Base-by-base conservation (phyloP, 495 filamentous ascomycete species). In the Penicillium samsonianum region DNA sequence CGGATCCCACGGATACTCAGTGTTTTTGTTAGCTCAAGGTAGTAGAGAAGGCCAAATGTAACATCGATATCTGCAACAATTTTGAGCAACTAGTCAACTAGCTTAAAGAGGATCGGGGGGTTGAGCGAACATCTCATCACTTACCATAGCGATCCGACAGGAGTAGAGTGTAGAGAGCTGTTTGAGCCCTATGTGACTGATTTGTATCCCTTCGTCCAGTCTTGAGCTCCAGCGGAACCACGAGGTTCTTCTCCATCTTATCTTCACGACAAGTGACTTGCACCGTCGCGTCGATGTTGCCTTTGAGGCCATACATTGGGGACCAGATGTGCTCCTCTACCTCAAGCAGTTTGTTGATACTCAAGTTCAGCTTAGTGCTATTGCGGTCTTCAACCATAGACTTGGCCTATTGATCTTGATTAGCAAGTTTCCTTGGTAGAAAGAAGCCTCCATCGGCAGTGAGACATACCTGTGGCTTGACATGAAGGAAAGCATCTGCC, bases 271-370 rank as follows among this genome's bases (percentile, higher is more conserved):
- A 88, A 5, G 82, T 83, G n/a, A 93, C 85, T 73, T 98, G 90
- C 12, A 98, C 88, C 5, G 94, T 98, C n/a, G 94, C 94, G 75
- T 98, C 94, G 54, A 98, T 91, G 68, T 96, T 98, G 30, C 94
- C 94, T 74, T 98, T 98, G 7, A 98, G 79, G 0, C 94, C 94
- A 67, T 93, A 98, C 86, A 90, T 91, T 7, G 94, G 94, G 16
- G 94, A 97, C 94, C 92, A 97, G 37, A 97, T 82, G 64, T 97
- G 92, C 70, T 98, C 94, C 71, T 98, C 94, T 20, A 98, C 90
- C 65, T 96, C 94, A 41, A 98, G 86, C 33, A 98, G 76, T 67
- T 96, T 97, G 69, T 84, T 96, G 60, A 98, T 85, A 64, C 87
- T 91, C 80, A 97, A 85, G 42, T 82, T 85, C 12, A 89, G 83